Conservation (phyloP, 1,284 basidiomycete genomes). For the Amylostereum areolatum region DNA sequence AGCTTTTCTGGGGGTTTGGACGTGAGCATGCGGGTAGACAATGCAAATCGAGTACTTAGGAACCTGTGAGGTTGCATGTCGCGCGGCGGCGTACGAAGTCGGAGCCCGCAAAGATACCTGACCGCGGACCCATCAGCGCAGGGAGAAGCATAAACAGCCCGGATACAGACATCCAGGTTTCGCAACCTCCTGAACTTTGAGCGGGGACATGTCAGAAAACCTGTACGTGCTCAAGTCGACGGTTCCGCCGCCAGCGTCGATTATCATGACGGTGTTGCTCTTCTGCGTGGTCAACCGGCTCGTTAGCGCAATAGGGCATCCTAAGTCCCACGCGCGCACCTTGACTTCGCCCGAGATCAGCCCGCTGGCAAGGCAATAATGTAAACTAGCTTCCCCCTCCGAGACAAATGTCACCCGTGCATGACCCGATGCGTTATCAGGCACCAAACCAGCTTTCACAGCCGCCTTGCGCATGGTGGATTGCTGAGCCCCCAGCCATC, state of each 20-base stretch:
- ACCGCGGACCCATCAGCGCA: constrained; percentile 14
- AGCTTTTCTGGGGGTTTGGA: constrained; percentile 22
- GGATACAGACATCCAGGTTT: constrained; percentile 3
- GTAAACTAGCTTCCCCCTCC: constrained; percentile 39
- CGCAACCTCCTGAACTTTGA: constrained; percentile 8
- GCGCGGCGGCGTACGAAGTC: background rate
- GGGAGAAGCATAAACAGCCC: constrained; percentile 16
- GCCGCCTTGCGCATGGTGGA: constrained; percentile 27
- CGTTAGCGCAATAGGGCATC: background rate
- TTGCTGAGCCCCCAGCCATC: constrained; percentile 31
- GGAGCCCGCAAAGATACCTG: background rate
- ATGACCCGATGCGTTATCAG: constrained; percentile 17
- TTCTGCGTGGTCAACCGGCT: background rate
- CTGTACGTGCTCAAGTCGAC: constrained; percentile 12
- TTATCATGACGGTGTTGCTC: constrained; percentile 8
- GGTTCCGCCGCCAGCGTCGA: constrained; percentile 14
- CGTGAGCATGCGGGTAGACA: constrained; percentile 17
- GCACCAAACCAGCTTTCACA: constrained; percentile 20
- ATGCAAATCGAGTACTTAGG: constrained; percentile 8
- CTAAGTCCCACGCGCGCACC: constrained; percentile 8
- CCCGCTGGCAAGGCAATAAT: constrained; percentile 33
- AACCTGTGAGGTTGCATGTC: constrained; percentile 21
- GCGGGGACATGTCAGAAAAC: constrained; percentile 1
- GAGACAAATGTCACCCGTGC: constrained; percentile 33
- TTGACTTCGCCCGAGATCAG: constrained; percentile 22